A percentile compares a stretch with the other conserved stretches of the same genome.
phyloP scores from a whole-genome alignment of 495 filamentous ascomycete genomes.

The Talaromyces liani region DNA sequence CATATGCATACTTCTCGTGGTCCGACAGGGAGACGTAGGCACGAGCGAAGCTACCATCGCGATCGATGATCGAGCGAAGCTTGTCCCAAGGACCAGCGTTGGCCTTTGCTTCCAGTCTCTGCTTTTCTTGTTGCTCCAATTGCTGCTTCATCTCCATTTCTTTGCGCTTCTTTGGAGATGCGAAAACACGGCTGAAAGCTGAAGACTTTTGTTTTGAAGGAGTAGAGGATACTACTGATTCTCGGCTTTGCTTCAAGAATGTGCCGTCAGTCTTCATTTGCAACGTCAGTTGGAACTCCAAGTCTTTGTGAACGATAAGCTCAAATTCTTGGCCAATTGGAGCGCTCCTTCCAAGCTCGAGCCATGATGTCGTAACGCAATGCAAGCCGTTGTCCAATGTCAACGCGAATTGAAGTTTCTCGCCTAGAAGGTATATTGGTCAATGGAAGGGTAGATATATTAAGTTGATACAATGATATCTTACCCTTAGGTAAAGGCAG shows the following conservation, averaged over 20 bases:
- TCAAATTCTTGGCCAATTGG: conserved; percentile 98
- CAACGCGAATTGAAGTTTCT: conserved; percentile 85
- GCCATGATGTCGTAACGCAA: conserved; percentile 93
- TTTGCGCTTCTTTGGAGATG: conserved; percentile 89
- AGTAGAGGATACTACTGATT: conserved; percentile 39
- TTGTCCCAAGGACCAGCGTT: conserved; percentile 69
- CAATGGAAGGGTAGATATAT: conserved; percentile 20
- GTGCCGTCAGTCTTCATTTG: conserved; percentile 90
- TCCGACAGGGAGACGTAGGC: conserved; percentile 90
- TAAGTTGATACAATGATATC: conserved; percentile 16
- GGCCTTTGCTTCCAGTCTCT: conserved; percentile 59
- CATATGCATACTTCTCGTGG: conserved; percentile 78
- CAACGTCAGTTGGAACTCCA: conserved; percentile 94
- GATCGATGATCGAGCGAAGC: conserved; percentile 73
- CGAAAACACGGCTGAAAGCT: conserved; percentile 85
- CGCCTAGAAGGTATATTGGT: conserved; percentile 41
- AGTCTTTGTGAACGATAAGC: conserved; percentile 89
- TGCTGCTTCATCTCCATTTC: conserved; percentile 78
- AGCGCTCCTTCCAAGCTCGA: conserved; percentile 85
- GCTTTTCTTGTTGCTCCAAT: conserved; percentile 65
- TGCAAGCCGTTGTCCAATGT: conserved; percentile 96
- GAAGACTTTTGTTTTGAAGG: conserved; percentile 67
- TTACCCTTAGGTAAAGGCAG: conserved; percentile 84
- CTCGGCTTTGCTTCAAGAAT: conserved; percentile 30
- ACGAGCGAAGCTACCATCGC: conserved; percentile 87